phyloP scores from a whole-genome alignment of 1,139 yeast species.

The Magnusiomyces magnusii region DNA sequence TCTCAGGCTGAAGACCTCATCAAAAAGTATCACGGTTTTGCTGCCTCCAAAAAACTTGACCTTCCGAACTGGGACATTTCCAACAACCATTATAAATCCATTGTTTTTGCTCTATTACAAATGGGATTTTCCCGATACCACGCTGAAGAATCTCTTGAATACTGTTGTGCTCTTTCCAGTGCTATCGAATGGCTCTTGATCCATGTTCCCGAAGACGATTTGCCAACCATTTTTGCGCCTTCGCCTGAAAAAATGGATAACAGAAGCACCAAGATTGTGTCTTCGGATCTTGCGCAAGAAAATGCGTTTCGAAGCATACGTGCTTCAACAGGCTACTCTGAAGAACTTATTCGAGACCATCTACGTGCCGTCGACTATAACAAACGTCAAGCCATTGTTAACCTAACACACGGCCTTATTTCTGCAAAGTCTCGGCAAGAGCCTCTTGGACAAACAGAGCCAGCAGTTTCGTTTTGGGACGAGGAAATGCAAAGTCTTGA shows the following conservation, averaged over 20 bases:
- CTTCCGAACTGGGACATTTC: slow-evolving; percentile 1
- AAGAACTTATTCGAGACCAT: slow-evolving; percentile 50
- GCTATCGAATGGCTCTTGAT: slow-evolving; percentile 78
- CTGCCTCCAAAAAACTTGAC: slow-evolving; percentile 1
- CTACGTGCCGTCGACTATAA: slow-evolving; percentile 39
- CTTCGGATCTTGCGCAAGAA: slow-evolving; percentile 39
- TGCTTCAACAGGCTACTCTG: slow-evolving; percentile 58
- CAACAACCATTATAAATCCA: slow-evolving; percentile 1
- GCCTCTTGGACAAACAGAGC: slow-evolving; percentile 9
- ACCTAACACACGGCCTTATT: slow-evolving; percentile 32
- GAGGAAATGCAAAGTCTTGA: slow-evolving; percentile 69
- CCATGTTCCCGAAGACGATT: slow-evolving; percentile 89
- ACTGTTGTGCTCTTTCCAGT: slow-evolving; percentile 41
- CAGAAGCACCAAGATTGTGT: slow-evolving; percentile 28
- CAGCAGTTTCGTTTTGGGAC: slow-evolving; percentile 45
- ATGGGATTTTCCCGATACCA: slow-evolving; percentile 69
- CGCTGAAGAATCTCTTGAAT: slow-evolving; percentile 60
- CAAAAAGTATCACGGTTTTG: slow-evolving; percentile 28
- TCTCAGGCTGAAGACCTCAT: slow-evolving; percentile 28
- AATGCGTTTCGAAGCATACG: slow-evolving; percentile 48
- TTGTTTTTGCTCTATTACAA: slow-evolving; percentile 28
- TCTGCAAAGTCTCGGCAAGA: slow-evolving; percentile 18
- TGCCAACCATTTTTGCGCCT: slow-evolving; percentile 46
- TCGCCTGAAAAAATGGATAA: slow-evolving; percentile 26
- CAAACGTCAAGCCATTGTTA: slow-evolving; percentile 47